Evolutionary conservation across 2,329 filamentous ascomycete species (phyloP).

Genomic region (Pezicula neosporulosa): DNA sequence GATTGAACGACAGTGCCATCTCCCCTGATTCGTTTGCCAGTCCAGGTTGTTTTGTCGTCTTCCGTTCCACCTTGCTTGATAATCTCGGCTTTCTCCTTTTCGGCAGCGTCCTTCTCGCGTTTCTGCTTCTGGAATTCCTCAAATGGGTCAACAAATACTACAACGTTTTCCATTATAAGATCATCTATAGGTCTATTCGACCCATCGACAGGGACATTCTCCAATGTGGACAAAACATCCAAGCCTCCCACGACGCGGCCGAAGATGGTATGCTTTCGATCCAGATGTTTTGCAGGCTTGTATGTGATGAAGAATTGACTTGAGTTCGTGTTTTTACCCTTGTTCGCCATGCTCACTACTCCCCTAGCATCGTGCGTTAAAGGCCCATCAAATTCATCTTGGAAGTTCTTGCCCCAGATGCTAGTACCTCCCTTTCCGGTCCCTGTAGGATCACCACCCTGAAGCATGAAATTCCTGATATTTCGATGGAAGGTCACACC

Average conservation of each 20-base stretch:
- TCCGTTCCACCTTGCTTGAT: constrained; percentile 68
- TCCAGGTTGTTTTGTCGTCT: constrained; percentile 92
- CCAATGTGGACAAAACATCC: constrained; percentile 70
- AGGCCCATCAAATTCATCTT: constrained; percentile 89
- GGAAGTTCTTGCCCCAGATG: constrained; percentile 92
- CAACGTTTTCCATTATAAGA: constrained; percentile 76
- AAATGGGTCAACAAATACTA: constrained; percentile 91
- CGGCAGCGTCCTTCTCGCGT: constrained; percentile 56
- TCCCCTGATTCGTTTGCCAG: constrained; percentile 79
- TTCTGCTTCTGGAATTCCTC: constrained; percentile 84
- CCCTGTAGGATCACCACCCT: constrained; percentile 90
- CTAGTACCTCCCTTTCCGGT: constrained; percentile 87
- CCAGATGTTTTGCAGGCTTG: constrained; percentile 76
- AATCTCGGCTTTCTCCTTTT: constrained; percentile 58
- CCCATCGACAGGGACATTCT: constrained; percentile 72
- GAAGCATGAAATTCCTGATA: constrained; percentile 96
- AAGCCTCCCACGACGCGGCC: constrained; percentile 76
- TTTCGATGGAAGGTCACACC: constrained; percentile 86
- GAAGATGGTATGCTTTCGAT: constrained; percentile 97
- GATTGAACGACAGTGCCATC: constrained; percentile 54
- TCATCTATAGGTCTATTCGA: constrained; percentile 72
- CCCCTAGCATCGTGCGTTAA: constrained; percentile 79
- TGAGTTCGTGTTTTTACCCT: constrained; percentile 96
- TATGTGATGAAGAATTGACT: constrained; percentile 96
- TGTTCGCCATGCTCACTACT: constrained; percentile 92